These are phyloP conservation scores for Saccharomycopsis fodiens DNA, from an alignment of 805 yeast genomes.

Conservation along the genomic window DNA sequence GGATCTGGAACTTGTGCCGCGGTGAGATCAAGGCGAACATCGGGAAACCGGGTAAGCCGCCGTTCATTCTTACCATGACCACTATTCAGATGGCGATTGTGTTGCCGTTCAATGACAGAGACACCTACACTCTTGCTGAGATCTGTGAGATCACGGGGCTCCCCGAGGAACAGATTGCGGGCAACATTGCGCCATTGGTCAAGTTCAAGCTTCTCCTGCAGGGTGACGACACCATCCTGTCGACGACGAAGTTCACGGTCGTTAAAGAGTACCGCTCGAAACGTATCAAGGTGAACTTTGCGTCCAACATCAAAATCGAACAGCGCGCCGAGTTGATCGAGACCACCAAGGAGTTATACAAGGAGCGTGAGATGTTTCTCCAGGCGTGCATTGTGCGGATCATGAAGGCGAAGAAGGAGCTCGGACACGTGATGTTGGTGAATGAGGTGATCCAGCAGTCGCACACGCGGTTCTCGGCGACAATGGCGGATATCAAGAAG, in stretches of 20 bases:
- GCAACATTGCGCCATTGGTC: constrained; percentile 72
- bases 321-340: constrained; percentile 63
- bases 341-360: constrained; percentile 67
- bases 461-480: constrained; percentile 72
- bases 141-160: constrained; percentile 63
- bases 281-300: constrained; percentile 76
- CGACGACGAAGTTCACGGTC: constrained; percentile 55
- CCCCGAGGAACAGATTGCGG: constrained; percentile 55
- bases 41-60: constrained; percentile 72
- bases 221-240: constrained; percentile 47
- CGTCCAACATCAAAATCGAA: constrained; percentile 45
- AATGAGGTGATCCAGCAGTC: constrained; percentile 87
- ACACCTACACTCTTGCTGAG: constrained; percentile 50
- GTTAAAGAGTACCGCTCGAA: constrained; percentile 80
- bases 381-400: constrained; percentile 93
- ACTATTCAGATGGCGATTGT: constrained; percentile 82
- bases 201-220: constrained; percentile 70
- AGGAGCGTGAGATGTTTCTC: constrained; percentile 71
- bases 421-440: constrained; percentile 72
- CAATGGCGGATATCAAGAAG: constrained; percentile 76
- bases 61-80: constrained; percentile 74
- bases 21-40: constrained; percentile 87
- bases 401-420: constrained; percentile 85
- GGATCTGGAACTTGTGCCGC: constrained; percentile 94
- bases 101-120: constrained; percentile 70